Base-by-base conservation (phyloP, 768 basidiomycete genomes). In the Daedalea quercina region DNA sequence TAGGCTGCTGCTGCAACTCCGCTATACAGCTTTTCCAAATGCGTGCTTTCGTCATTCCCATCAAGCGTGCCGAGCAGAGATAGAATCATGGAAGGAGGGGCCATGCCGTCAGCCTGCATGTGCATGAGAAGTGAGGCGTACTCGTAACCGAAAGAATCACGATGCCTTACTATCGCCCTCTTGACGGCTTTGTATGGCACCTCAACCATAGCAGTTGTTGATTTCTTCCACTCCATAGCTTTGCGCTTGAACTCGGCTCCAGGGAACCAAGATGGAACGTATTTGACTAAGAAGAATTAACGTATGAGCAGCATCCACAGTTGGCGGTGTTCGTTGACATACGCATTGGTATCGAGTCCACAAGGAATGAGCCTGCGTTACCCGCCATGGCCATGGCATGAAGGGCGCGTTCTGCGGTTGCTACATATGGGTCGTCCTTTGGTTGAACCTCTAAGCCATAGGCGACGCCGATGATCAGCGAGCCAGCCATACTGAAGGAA, bases 401-500 rank as follows among this genome's bases (percentile, higher is more conserved):
- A 9, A 72, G 58, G 2, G 75, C 73, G 6, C 68, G 59, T 26
- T 77, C 71, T 0, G 74, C 76, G 1, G 72, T 61, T 0, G 60
- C 56, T 31, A 82, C 65, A 55, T 72, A 74, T 2, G 77, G 74
- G 55, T 81, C 80, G 50, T 74, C 59, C 13, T 59, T 42, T 0
- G 70, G 64, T 34, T 67, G 54, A 9, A 74, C 67, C 12, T 73
- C 60, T 19, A 79, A 66, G 2, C 79, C 81, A 55, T 81, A 80
- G 0, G 74, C 72, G 9, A 77, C 54, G 0, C 69, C 69, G 47
- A 79, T 61, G 11, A 74, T 62, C 19, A 72, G 63, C n/a, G 68
- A 65, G 11, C 70, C 76, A 2, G 73, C 65, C 58, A 73, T 66
- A 41, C 76, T 78, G 48, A n/a, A 46, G 44, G 52, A 33, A 37